Percentiles rank a stretch among this genome's conserved stretches.
phyloP scores from a whole-genome alignment of 441 rosid species.

The Dalechampia spathulata region DNA sequence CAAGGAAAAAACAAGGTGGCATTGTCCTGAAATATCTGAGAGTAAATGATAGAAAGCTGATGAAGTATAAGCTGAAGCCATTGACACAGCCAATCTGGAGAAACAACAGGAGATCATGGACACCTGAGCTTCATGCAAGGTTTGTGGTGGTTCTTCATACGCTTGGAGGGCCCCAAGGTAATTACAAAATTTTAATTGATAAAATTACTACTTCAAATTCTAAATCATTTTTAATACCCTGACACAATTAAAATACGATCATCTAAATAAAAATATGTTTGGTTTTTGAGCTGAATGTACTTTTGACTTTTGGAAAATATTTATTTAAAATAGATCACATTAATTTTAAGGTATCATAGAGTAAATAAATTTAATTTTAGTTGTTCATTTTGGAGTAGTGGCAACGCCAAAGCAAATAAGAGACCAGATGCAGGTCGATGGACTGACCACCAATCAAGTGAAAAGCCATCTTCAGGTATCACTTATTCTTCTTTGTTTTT shows the following conservation, averaged over 20 bases:
- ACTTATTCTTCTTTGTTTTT: too few relatives aligned
- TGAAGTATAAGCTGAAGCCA: neutral
- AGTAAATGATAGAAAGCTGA: neutral
- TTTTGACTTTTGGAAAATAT: too few relatives aligned
- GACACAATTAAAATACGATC: too few relatives aligned
- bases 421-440: slow-evolving; percentile 12
- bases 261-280: too few relatives aligned
- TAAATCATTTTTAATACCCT: too few relatives aligned
- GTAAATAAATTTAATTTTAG: neutral
- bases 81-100: slow-evolving; percentile 14
- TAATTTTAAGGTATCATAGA: neutral
- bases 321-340: too few relatives aligned
- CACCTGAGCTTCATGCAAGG: slow-evolving; percentile 22
- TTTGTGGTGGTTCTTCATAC: slow-evolving; percentile 16
- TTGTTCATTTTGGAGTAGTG: neutral
- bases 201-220: too few relatives aligned
- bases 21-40: neutral
- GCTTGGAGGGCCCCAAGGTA: slow-evolving; percentile 24
- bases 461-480: slow-evolving; percentile 14
- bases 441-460: slow-evolving; percentile 10
- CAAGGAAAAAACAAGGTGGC: neutral
- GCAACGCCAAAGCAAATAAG: slow-evolving; percentile 13
- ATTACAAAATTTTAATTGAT: too few relatives aligned
- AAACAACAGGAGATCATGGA: slow-evolving; percentile 25
- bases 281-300: too few relatives aligned